Base-by-base conservation (phyloP, 1,284 basidiomycete species). In the Apiotrichum siamense region DNA sequence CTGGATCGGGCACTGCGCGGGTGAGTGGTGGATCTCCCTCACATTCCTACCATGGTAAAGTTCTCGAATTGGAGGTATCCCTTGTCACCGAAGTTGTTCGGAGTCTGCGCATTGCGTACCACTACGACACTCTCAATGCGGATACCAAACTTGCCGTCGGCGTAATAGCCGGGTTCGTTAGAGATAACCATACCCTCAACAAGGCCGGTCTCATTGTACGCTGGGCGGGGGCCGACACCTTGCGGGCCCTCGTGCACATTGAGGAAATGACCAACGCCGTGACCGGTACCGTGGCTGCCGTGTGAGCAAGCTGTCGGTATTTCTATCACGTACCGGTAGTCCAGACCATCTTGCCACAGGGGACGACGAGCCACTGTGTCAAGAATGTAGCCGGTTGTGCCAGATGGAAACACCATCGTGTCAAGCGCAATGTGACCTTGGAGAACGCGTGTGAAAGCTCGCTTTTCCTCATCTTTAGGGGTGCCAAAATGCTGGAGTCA, bases 161-260 rank as follows among this genome's bases (percentile, higher is more conserved):
- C 83, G 71, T 97, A 96, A 73, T 89, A 98, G 3, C 91, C 94
- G 0, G 94, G 94, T 65, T 98, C 83, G 66, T 96, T 94, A 0
- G 88, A 90, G 31, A 96, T 78, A 0, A 88, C 88, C 86, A 92
- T 91, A 9, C 90, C 90, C 7, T 81, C 76, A 66, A 87, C 86
- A 46, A 96, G 70, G 2, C 86, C 74, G 0, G 83, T 80, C 38
- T 77, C 83, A 56, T 78, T 76, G 60, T 75, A 77, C 13, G 69
- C 76, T 32, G 88, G 84, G 38, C 88, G 80, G 40, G 82, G 81
- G 21, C 90, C 89, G 50, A 97, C 86, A 2, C 88, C 88, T 35
- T 91, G 88, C 0, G 91, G 91, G 3, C 89, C 89, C 79, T 94
- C 91, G 66, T 97, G 92, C 0, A 97, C 91, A 61, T 93, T 93